Evolutionary conservation across 768 basidiomycete species (phyloP), one percentile per base, ranked within the genome.

Genomic region (Mycena leptocephala): DNA sequence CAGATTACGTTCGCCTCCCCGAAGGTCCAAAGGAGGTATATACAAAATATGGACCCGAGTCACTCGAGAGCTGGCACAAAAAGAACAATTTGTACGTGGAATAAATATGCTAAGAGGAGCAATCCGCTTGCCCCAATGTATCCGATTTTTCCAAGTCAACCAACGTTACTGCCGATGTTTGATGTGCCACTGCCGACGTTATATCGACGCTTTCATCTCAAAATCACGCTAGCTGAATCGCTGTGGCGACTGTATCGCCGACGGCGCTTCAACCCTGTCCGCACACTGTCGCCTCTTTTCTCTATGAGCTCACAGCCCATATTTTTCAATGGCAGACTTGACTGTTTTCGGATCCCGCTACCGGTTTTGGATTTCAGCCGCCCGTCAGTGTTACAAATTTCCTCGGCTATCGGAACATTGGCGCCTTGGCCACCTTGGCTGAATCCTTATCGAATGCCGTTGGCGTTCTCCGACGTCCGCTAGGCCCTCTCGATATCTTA

Each of bases 21-120:
- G 92, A 91, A 74, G 92, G 91, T 7, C 59, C 84, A 1, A 92
- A 91, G 79, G 80, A 87, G n/a, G 75, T 84, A 0, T 90, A 91
- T 77, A 73, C 88, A 13, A 77, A 80, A 11, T 93, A 89, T 59
- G 87, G 88, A 0, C 79, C 82, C 0, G 75, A 87, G 18, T 90
- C 91, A 2, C 78, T 94, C 56, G 92, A 93, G 80, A 81, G 77
- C 2, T 94, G 93, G 93, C 93, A 94, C 80, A 90, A 88, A 85
- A 87, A 88, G 72, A 46, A 75, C 48, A 41, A 62, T 5, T 35
- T 41, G 46, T 74, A 53, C 14, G 73, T 74, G 32, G 66, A 74
- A 28, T 65, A 33, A 72, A 28, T 30, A 55, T 10, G 51, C 35
- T 16, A 24, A 53, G 35, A 35, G 39, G 66, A 0, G 11, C n/a